Evolutionary conservation across 768 basidiomycete species (phyloP).

Genomic region (Punctularia strigosozonata): DNA sequence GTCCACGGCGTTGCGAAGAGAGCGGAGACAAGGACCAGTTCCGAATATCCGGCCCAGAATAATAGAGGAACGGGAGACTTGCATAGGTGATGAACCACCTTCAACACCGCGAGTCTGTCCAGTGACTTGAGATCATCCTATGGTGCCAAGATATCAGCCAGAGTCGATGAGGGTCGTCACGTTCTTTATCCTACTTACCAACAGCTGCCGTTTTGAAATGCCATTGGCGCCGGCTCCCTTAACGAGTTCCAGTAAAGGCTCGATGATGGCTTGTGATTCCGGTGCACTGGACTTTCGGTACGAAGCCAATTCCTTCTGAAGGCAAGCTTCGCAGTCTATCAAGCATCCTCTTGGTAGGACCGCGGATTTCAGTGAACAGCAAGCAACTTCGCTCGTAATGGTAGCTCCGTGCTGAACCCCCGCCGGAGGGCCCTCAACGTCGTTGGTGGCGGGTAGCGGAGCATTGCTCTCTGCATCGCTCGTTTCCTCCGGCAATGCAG

Average conservation of each 20-base stretch:
- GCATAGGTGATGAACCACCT: constrained; percentile 29
- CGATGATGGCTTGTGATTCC: background rate
- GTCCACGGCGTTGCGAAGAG: constrained; percentile 42
- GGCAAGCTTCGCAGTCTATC: constrained; percentile 15
- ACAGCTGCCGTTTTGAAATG: constrained; percentile 16
- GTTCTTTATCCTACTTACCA: constrained; percentile 16
- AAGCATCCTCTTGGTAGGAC: too few relatives aligned
- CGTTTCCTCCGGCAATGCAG: too few relatives aligned
- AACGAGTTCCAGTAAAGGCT: constrained; percentile 6
- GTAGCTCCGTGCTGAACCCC: too few relatives aligned
- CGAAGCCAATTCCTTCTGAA: constrained; percentile 4
- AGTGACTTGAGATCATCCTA: background rate
- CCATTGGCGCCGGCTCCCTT: constrained; percentile 13
- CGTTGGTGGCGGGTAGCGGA: too few relatives aligned
- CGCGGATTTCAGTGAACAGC: constrained; percentile 8
- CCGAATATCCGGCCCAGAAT: constrained; percentile 58
- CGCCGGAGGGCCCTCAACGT: too few relatives aligned
- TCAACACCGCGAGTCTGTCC: constrained; percentile 10
- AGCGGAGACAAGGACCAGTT: constrained; percentile 44
- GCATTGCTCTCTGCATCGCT: too few relatives aligned
- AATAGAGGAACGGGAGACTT: constrained; percentile 40
- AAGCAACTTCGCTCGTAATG: constrained; percentile 11
- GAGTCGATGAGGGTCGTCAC: background rate
- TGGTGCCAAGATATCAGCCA: too few relatives aligned
- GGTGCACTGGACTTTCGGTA: constrained; percentile 1